Evolutionary conservation across 225 moss, liverwort and hornwort genomes (phyloP).

Genomic region (Anthoceros angustus): DNA sequence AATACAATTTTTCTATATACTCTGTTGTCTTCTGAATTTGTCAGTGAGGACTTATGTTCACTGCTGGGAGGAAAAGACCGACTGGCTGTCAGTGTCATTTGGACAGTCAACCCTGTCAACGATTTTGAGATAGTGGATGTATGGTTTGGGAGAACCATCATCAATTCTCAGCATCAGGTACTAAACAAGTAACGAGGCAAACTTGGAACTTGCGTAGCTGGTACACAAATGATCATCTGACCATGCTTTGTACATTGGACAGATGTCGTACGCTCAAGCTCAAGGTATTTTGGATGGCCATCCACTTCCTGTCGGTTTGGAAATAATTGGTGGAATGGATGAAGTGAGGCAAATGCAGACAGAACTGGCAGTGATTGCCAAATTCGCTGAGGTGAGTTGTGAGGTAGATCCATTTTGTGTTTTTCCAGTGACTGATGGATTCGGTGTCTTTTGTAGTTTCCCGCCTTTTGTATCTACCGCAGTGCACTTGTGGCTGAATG

Average conservation of each 20-base stretch:
- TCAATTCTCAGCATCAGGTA: slow-evolving; percentile 30
- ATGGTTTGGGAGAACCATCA: slow-evolving; percentile 33
- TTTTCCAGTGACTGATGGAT: no score
- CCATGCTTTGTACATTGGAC: background rate
- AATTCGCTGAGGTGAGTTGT: slow-evolving; percentile 22
- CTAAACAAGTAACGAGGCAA: background rate
- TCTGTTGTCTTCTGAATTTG: slow-evolving; percentile 6
- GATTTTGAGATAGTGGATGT: slow-evolving; percentile 23
- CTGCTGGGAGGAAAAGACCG: slow-evolving; percentile 27
- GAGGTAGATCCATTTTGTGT: background rate
- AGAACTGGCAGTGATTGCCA: slow-evolving; percentile 25
- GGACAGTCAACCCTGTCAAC: slow-evolving; percentile 30
- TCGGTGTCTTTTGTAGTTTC: no score
- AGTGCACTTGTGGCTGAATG: no score
- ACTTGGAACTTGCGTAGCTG: no score
- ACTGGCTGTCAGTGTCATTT: slow-evolving; percentile 32
- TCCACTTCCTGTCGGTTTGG: slow-evolving; percentile 24
- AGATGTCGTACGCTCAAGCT: slow-evolving; percentile 40
- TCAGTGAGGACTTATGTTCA: slow-evolving; percentile 33
- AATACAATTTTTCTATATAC: background rate
- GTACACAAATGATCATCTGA: background rate
- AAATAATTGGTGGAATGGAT: slow-evolving; percentile 17
- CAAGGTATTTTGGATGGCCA: slow-evolving; percentile 30
- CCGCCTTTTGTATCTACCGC: no score
- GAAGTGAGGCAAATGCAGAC: slow-evolving; percentile 21